Evolutionary conservation across 2,329 filamentous ascomycete species (phyloP), one percentile per base, ranked within the genome.

Genomic region (Atkinsonella hypoxylon): DNA sequence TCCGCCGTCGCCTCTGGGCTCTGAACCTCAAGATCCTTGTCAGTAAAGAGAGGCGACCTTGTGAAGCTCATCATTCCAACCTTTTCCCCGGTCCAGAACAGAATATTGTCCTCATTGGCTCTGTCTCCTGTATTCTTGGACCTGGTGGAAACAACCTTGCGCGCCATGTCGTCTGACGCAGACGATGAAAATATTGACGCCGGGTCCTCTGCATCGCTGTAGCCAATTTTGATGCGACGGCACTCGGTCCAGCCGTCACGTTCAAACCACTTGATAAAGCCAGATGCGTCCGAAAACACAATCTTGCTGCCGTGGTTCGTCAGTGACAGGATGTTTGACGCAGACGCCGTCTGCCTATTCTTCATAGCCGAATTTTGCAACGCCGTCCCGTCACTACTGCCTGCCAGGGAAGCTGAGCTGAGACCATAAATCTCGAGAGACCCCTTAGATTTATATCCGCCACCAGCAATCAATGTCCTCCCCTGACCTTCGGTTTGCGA

Each of bases 381-480:
- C 48, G 59, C 54, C 48, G 47, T 56, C 51, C 49, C 58, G 51
- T 53, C 63, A 38, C 48, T 39, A 12, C n/a, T 36, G 26, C 39
- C 62, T 55, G 59, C 54, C n/a, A 59, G 57, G 20, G 55, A 59
- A 53, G 50, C 61, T 42, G 56, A 62, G 41, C 56, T 67, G 22
- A 88, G 68, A 13, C 82, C 81, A 64, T 95, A 95, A n/a, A 95
- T 70, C 62, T 97, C 91, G 2, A 97, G 72, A 0, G 86, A 90
- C 0, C 91, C 91, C 64, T 93, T 90, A 32, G 85, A 88, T 58
- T 93, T 94, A 70, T 96, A 96, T 62, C 91, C 87, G 5, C 90
- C 91, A 39, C 86, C 87, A 2, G 89, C 87, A 48, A 95, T 78
- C 26, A 96, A 67, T 0, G 85, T 89, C 44, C 83, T 74, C 0